Base-by-base conservation (phyloP, 352 stramenopile species). In the Phytophthora kernoviae region DNA sequence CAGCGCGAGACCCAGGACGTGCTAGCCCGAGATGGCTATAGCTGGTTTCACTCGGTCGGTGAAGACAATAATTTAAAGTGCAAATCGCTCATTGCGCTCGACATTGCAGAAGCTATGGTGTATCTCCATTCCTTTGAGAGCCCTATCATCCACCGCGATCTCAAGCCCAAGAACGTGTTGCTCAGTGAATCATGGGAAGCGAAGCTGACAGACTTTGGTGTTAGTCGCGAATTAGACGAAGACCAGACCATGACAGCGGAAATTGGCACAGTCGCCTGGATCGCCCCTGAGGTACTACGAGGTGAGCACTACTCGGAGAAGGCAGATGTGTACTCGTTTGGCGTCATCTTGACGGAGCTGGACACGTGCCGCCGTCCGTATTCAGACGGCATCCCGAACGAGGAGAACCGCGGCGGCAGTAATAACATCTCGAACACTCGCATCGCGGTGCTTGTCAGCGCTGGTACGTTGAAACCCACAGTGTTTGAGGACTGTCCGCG, bases 271-370 rank as follows among this genome's bases (percentile, higher is more conserved):
- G 65, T 77, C 0, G 79, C 62, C 11, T 92, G 79, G 79, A 87
- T 83, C 26, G 84, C 83, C 1, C 84, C 84, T 1, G 84, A 94
- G 63, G 78, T 93, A 17, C 49, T 94, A 24, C 52, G 70, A 15
- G 77, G 77, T 20, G 64, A 88, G 37, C 61, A 74, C 4, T 93
- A 87, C 64, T 86, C 73, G 12, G 75, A 88, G 56, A 84, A 84
- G 55, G 75, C 81, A 1, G 84, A 94, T 47, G 74, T 94, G 17
- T 94, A 90, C 65, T 87, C 77, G 11, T 84, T 90, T 54, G 84
- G 83, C 15, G 77, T 91, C 10, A 64, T 88, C 44, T 54, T 88
- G 12, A 73, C 71, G 0, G 78, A 88, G 48, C 18, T 88, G 12
- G 79, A 86, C 51, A 85, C 79, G 1, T 79, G 67, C 48, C 48